Evolutionary conservation across 768 basidiomycete species (phyloP), one percentile per base, ranked within the genome.

Genomic region (Suillus clintonianus): DNA sequence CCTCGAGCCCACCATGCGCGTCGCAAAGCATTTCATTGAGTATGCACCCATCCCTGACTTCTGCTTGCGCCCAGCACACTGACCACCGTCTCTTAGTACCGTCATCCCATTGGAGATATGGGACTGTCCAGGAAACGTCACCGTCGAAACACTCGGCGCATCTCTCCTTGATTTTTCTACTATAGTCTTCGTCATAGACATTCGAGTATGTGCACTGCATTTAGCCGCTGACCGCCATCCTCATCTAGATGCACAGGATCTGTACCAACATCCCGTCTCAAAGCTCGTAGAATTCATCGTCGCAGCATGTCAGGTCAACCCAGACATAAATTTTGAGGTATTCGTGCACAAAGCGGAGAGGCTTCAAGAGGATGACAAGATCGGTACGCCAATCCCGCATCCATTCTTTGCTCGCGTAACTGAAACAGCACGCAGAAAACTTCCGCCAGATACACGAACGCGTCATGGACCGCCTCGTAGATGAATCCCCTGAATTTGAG

Each of bases 291-390:
- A 93, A 64, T 88, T 94, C 70, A 89, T 95, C 66, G 82, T 89
- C 37, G 86, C 89, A 8, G 90, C 92, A 4, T 91, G 88, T 71
- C 82, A 86, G 48, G 84, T 88, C 45, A 93, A 92, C 71, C 92
- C 89, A 6, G 80, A 83, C 47, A 86, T 96, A 63, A 86, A 88
- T 67, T 83, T 98, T 32, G 94, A 97, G 72, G 89, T 98, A 37
- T 97, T 98, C 69, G 92, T 96, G 7, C 97, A 98, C 78, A 98
- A 99, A 76, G 90, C 93, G 8, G 97, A 99, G 76, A 91, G 89
- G 55, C 79, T 97, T 48, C 88, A 90, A 62, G 94, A 97, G 68
- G 95, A 96, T 66, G 95, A 97, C 73, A 91, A 94, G 74, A 87
- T 91, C 62, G 94, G 94, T 94, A 68, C 27, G 86, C 71, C 27